phyloP scores from a whole-genome alignment of 768 basidiomycete species.

The Fomitopsis pulvina region DNA sequence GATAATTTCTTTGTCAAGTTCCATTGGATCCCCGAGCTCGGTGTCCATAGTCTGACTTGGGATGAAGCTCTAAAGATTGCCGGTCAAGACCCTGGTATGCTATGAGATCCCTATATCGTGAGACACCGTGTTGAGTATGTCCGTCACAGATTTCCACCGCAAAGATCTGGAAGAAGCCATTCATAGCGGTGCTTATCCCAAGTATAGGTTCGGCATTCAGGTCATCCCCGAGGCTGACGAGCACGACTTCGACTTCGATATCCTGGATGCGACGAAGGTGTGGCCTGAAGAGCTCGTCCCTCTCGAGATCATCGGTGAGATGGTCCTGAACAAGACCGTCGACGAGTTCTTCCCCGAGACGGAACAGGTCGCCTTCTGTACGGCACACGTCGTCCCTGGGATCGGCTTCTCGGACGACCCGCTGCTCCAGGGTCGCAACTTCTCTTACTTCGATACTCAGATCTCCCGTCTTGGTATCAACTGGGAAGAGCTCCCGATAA shows the following conservation, averaged over 20 bases:
- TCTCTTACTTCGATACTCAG: conserved; percentile 85
- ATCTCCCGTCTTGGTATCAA: conserved; percentile 75
- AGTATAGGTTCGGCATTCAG: conserved; percentile 78
- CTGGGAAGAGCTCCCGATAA: conserved; percentile 79
- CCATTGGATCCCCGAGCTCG: conserved; percentile 76
- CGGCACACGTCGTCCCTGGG: conserved; percentile 50
- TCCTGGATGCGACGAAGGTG: conserved; percentile 81
- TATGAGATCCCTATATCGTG: not conserved
- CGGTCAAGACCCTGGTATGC: conserved; percentile 74
- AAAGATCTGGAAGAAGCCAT: conserved; percentile 86
- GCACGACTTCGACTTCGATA: conserved; percentile 81
- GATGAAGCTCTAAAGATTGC: conserved; percentile 82
- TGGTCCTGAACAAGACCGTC: conserved; percentile 56
- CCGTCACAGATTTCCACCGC: conserved; percentile 66
- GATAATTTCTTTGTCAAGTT: conserved; percentile 84
- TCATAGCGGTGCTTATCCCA: conserved; percentile 58
- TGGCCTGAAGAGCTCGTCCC: conserved; percentile 83
- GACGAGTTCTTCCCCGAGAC: conserved; percentile 82
- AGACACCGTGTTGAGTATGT: not conserved
- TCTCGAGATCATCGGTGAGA: conserved; percentile 68
- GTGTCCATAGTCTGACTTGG: conserved; percentile 81
- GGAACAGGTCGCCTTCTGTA: conserved; percentile 89
- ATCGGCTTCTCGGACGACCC: conserved; percentile 75
- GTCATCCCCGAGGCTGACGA: conserved; percentile 62
- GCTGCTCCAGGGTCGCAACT: conserved; percentile 78